phyloP scores from a whole-genome alignment of 1,284 basidiomycete species.

The Schizophyllum commune region DNA sequence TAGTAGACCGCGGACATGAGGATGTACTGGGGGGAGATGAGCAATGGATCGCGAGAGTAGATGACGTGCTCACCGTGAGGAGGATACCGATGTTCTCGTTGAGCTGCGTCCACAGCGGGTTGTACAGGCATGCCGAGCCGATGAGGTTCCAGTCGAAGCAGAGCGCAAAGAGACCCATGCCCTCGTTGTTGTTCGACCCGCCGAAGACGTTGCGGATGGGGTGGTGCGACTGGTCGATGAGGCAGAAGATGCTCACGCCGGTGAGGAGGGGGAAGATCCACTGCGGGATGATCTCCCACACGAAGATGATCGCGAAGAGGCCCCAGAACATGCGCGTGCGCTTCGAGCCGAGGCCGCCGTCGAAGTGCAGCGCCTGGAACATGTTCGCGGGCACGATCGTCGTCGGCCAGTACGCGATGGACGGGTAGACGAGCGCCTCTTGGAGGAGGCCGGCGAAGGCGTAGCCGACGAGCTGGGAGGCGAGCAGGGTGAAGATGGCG shows the following conservation, averaged over 20 bases:
- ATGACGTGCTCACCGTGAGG: not conserved
- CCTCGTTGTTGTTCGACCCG: constrained; percentile 13
- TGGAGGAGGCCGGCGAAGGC: constrained; percentile 15
- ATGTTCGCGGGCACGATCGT: constrained; percentile 49
- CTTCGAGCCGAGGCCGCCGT: constrained; percentile 16
- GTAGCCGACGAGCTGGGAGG: constrained; percentile 25
- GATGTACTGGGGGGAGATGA: constrained; percentile 3
- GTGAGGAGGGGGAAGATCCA: constrained; percentile 14
- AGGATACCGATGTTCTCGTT: constrained; percentile 10
- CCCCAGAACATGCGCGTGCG: constrained; percentile 13
- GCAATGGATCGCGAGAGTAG: not conserved
- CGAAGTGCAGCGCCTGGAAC: constrained; percentile 48
- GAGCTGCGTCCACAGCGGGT: constrained; percentile 12
- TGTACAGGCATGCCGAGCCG: constrained; percentile 7
- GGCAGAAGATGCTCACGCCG: constrained; percentile 12
- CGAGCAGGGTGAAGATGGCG: constrained; percentile 27
- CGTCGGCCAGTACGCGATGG: constrained; percentile 53
- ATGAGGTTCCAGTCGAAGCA: constrained; percentile 10
- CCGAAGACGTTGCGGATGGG: constrained; percentile 4
- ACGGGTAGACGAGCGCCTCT: constrained; percentile 47
- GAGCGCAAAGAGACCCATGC: constrained; percentile 10
- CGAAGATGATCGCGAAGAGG: constrained; percentile 11
- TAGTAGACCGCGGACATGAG: constrained; percentile 13
- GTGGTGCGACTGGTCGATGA: constrained; percentile 4
- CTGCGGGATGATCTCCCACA: constrained; percentile 13